Evolutionary conservation across 2,329 filamentous ascomycete genomes (phyloP), one percentile per base, ranked within the genome.

Genomic region (Neonectria hederae): DNA sequence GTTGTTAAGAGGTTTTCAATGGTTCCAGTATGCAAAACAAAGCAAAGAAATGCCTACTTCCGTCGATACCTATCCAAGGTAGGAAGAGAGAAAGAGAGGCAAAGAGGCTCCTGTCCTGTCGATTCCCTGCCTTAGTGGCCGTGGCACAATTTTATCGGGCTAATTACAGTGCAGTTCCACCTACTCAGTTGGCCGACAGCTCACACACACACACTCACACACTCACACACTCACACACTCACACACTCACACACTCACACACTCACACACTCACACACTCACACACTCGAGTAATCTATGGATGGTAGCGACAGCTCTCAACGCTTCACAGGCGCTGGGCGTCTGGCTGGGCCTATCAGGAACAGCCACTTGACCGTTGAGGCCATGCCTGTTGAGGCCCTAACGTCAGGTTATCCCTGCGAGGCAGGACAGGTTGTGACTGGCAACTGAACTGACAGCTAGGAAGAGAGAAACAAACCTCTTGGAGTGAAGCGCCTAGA

Each of bases 331-430:
- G 43, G 49, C 54, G 51, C 61, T 45, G 26, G 45, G 55, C 61
- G 49, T 46, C 51, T 63, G 42, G 46, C 49, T 26, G 46, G 26
- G 21, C 60, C 60, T 58, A 63, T 58, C 60, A 63, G 54, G 42
- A 24, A 32, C 46, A 4, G 46, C n/a, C 30, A 30, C 30, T 28
- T 54, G 38, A 26, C 57, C 40, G 40, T 59, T 59, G 48, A 49
- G 28, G 49, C 57, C 49, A 46, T 59, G 26, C 49, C 48, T n/a
- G 30, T 58, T 24, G 45, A 49, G 54, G 54, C 45, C 42, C 48
- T 43, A 17, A 17, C 5, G 5, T 17, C n/a, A n/a, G n/a, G n/a
- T 14, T 35, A 14, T 11, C 8, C 32, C 38, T 40, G n/a, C 43
- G 51, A 51, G 43, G 24, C 45, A 55, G 19, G 19, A 24, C 35